phyloP scores from a whole-genome alignment of 1,139 yeast genomes.

The Blastobotrys aristatus region DNA sequence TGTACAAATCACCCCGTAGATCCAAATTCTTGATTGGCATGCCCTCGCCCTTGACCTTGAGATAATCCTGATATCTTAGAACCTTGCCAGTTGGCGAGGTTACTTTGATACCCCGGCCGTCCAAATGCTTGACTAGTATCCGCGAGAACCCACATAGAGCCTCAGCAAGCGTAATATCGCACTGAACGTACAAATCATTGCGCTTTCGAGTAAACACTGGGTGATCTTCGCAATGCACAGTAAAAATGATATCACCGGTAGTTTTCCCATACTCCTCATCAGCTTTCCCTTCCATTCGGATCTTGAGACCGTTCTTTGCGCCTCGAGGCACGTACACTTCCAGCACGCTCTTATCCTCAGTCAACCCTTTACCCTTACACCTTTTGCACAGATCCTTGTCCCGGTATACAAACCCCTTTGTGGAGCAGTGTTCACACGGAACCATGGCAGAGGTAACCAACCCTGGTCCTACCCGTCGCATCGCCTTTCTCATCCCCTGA shows the following conservation, averaged over 20 bases:
- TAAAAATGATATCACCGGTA: constrained; percentile 75
- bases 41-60: constrained; percentile 72
- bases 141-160: constrained; percentile 77
- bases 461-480: constrained; percentile 72
- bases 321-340: constrained; percentile 80
- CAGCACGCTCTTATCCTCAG: constrained; percentile 64
- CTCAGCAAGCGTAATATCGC: constrained; percentile 66
- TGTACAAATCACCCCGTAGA: constrained; percentile 66
- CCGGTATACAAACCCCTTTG: constrained; percentile 59
- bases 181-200: constrained; percentile 57
- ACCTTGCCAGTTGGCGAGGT: constrained; percentile 63
- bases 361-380: constrained; percentile 62
- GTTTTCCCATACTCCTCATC: constrained; percentile 65
- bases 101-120: constrained; percentile 66
- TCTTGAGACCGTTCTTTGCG: constrained; percentile 51
- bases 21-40: constrained; percentile 57
- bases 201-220: constrained; percentile 52
- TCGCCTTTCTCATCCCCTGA: constrained; percentile 55
- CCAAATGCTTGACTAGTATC: constrained; percentile 67
- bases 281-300: constrained; percentile 63
- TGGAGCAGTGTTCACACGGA: constrained; percentile 67
- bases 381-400: constrained; percentile 70
- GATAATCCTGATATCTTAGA: constrained; percentile 66
- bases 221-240: constrained; percentile 45
- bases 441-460: constrained; percentile 60